Evolutionary conservation across 345 rosid species (phyloP).

Genomic region (Moricandia arvensis): DNA sequence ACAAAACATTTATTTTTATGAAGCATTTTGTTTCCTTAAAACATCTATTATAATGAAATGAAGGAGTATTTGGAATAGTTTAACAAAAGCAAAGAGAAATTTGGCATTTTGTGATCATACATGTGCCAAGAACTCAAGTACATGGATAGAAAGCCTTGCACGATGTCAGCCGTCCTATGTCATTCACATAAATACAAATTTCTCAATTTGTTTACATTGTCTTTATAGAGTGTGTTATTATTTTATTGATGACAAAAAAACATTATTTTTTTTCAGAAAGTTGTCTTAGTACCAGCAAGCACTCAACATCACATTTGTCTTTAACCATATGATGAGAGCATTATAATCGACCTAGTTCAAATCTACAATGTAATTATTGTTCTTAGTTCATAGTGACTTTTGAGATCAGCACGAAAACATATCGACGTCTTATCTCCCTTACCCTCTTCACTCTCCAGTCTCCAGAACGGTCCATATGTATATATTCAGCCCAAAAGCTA

Average conservation of each 20-base stretch:
- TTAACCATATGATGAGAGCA: not conserved
- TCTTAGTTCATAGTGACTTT: not conserved
- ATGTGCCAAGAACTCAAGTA: not conserved
- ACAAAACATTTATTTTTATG: too few species aligned
- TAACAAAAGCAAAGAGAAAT: not conserved
- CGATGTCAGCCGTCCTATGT: not conserved
- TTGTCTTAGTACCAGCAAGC: not conserved
- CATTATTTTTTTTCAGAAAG: not conserved
- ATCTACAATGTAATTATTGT: not conserved
- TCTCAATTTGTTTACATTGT: not conserved
- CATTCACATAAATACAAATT: not conserved
- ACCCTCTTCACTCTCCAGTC: too few species aligned
- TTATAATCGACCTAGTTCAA: not conserved
- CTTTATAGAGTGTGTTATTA: not conserved
- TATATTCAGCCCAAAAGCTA: not conserved
- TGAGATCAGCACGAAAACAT: not conserved
- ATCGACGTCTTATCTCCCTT: too few species aligned
- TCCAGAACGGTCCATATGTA: too few species aligned
- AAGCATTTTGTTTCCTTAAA: too few species aligned
- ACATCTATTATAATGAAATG: too few species aligned
- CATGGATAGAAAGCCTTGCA: not conserved
- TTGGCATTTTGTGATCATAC: not conserved
- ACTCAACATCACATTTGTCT: not conserved
- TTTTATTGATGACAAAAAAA: too few species aligned
- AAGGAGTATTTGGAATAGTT: not conserved